Evolutionary conservation across 257 asterid genomes (phyloP), one percentile per base, ranked within the genome.

Genomic region (Cruciata laevipes): DNA sequence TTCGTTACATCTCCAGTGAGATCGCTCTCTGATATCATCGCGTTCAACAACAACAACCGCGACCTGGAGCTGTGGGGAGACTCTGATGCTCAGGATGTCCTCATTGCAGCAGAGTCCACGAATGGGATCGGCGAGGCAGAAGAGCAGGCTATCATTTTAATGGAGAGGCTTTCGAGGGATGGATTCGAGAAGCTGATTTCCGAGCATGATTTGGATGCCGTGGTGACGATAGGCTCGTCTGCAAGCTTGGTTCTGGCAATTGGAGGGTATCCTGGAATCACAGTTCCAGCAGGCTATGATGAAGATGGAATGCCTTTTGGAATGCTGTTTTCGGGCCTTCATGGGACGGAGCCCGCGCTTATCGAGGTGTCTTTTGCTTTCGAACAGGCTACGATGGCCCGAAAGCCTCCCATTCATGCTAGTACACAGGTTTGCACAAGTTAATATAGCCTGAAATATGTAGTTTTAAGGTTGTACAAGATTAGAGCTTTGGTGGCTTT

Each of bases 211-310:
- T 51, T 85, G 70, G 86, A 88, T 59, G 93, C 89, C 11, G 40
- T 86, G 73, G 85, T 83, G 77, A 77, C 84, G 0, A 38, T 80
- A 52, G 87, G 90, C 17, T 61, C 76, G 3, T 78, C 61, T 40
- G 82, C 73, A 6, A 71, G 86, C 1, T 32, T 79, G 7, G 83
- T 88, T 68, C 64, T 78, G 73, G 96, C 93, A 4, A 79, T 86
- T 5, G 90, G 89, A 55, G 93, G 96, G 40, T 88, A 70, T 52
- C 96, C 93, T 25, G 95, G 74, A 4, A 79, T 87, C 74, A 82
- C 80, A 0, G 75, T 89, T 14, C 95, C 92, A 1, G 95, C 87
- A 1, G 92, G 88, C 10, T 87, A 85, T 61, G 85, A 76, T 67
- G 57, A 69, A 10, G 72, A 77, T 56, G 90, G 90, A 18, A 79